A percentile compares a stretch with the other conserved stretches of the same genome.
Evolutionary conservation across 805 yeast species (phyloP).

Genomic region (Saturnispora halmiae): DNA sequence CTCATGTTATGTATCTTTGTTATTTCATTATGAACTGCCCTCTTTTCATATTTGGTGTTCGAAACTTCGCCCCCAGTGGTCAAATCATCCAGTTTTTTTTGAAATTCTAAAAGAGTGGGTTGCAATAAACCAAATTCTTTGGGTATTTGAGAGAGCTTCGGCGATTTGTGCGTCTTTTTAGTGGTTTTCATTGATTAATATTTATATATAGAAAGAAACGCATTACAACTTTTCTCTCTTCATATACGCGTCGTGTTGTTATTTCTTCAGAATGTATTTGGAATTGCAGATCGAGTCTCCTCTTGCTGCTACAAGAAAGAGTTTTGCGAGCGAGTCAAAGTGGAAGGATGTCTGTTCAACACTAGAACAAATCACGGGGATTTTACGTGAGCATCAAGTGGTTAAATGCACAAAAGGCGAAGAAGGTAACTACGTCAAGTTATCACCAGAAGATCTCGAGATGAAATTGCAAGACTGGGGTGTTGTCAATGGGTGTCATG

Average conservation of each 20-base stretch:
- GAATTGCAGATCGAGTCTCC: conserved; percentile 2
- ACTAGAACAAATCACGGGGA: conserved; percentile 67
- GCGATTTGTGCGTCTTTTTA: background rate
- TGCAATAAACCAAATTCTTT: conserved; percentile 58
- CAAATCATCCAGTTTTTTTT: conserved; percentile 33
- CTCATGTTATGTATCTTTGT: conserved; percentile 63
- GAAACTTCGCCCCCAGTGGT: conserved; percentile 43
- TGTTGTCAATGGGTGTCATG: background rate
- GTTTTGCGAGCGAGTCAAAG: conserved; percentile 56
- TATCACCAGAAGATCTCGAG: too few relatives aligned
- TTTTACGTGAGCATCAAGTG: conserved; percentile 47
- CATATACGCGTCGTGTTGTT: background rate
- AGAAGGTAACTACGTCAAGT: too few relatives aligned
- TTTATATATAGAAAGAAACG: background rate
- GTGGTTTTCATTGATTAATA: background rate
- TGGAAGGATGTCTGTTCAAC: conserved; percentile 41
- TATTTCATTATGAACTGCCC: conserved; percentile 61
- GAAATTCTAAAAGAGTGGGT: conserved; percentile 55
- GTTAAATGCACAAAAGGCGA: background rate
- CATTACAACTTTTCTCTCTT: too few relatives aligned
- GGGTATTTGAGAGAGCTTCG: background rate
- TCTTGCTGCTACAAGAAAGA: conserved; percentile 34
- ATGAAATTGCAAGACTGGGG: too few relatives aligned
- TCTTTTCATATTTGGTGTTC: conserved; percentile 36
- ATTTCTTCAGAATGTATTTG: background rate